phyloP scores from a whole-genome alignment of 164 flowering plant genomes.

The Houttuynia cordata region DNA sequence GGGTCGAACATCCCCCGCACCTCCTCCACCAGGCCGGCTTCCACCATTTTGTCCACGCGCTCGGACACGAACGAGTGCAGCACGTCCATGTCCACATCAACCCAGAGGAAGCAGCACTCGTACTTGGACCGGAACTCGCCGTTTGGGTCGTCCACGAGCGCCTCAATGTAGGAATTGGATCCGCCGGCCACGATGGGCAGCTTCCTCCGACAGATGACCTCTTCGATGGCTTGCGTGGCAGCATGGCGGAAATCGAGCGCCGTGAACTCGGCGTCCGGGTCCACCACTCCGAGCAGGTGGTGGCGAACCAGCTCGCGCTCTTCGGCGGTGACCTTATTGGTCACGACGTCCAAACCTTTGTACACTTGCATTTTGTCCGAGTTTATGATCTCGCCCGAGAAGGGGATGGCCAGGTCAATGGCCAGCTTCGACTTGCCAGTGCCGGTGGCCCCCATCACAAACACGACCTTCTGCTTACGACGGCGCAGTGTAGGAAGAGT shows the following conservation, averaged over 20 bases:
- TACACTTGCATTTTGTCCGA: conserved; percentile 85
- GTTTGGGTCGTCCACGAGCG: conserved; percentile 33
- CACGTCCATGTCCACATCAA: conserved; percentile 48
- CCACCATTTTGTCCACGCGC: conserved; percentile 64
- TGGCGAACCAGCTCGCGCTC: conserved; percentile 59
- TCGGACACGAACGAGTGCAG: conserved; percentile 34
- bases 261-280: conserved; percentile 41
- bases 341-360: conserved; percentile 55
- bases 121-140: conserved; percentile 28
- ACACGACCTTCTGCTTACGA: conserved; percentile 54
- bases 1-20: conserved; percentile 32
- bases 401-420: conserved; percentile 57
- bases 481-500: conserved; percentile 2
- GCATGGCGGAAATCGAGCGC: conserved; percentile 32
- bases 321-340: conserved; percentile 71
- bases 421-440: conserved; percentile 76
- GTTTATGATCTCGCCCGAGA: conserved; percentile 60
- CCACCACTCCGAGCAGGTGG: conserved; percentile 48
- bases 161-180: conserved; percentile 63
- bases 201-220: conserved; percentile 25
- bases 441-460: conserved; percentile 84
- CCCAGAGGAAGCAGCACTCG: conserved; percentile 73
- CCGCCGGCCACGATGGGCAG: conserved; percentile 86
- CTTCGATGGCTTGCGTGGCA: conserved; percentile 27
- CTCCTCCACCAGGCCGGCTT: conserved; percentile 50